Evolutionary conservation across 108 stramenopile genomes (phyloP), one percentile per base, ranked within the genome.

Genomic region (Cafeteria roenbergensis): DNA sequence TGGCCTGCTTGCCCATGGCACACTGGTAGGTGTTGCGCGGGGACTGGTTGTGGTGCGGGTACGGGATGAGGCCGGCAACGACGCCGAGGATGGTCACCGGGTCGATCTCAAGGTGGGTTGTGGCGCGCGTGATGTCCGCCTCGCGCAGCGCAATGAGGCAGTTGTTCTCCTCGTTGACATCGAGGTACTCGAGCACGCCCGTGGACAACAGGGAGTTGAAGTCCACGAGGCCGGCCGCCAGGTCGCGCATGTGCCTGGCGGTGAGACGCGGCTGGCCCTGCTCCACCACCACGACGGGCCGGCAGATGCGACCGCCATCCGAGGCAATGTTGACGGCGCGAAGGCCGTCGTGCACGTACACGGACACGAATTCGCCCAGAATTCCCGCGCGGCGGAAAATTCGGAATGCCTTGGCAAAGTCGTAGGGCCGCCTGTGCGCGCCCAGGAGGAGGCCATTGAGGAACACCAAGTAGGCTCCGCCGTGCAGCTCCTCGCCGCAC

Each of bases 1-100:
- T 99, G 35, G 98, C 95, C 77, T 99, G 94, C 77, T 99, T 99
- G 32, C 95, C 94, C 98, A 99, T 99, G 54, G 98, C 98, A 30
- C 86, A 85, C 60, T 90, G 90, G 70, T 93, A 93, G 0, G 92
- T 93, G 53, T 78, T 83, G 56, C 89, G 81, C 2, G 98, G 98
- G 36, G 86, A 85, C 75, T 99, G 98, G 66, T 99, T 99, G 85
- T 99, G 98, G 79, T 99, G 93, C 0, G 98, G 98, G 74, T 88
- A 85, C 24, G 96, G 94, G 71, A 98, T 93, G 28, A 98, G 76
- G 21, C 94, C 93, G 25, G 93, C 90, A 17, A 95, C 92, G 51
- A 97, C 92, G 22, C 98, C 98, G 0, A 99, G 72, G 48, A 99
- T 79, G 14, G 94, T 95, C 60, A 94, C 86, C 0, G 98, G 98